Evolutionary conservation across 1,139 yeast genomes (phyloP).

Genomic region (Debaryomyces coudertii): DNA sequence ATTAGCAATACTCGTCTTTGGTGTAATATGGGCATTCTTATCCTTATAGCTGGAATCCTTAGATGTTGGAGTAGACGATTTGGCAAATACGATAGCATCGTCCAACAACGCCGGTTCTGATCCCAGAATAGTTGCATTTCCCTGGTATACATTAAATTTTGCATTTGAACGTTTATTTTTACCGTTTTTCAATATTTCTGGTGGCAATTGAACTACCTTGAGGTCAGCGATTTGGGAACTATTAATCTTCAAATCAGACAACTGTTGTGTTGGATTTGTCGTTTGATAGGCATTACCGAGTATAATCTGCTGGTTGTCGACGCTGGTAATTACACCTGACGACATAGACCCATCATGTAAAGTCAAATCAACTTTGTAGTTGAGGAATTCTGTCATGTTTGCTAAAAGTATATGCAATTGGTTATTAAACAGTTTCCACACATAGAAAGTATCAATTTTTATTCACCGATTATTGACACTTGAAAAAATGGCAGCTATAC

Average conservation of each 20-base stretch:
- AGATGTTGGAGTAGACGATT: constrained; percentile 16
- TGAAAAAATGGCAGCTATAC: neutral
- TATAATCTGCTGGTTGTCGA: constrained; percentile 42
- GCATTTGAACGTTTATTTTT: constrained; percentile 10
- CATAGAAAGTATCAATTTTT: neutral
- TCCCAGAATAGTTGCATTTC: constrained; percentile 4
- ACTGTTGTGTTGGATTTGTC: constrained; percentile 20
- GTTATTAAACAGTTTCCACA: neutral
- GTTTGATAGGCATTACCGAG: constrained; percentile 38
- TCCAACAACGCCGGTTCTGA: constrained; percentile 20
- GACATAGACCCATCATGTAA: constrained; percentile 50
- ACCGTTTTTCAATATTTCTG: constrained; percentile 27
- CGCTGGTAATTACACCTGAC: constrained; percentile 50
- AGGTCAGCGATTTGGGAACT: constrained; percentile 49
- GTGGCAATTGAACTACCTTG: constrained; percentile 53
- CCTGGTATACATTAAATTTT: constrained; percentile 8
- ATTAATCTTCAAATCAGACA: constrained; percentile 28
- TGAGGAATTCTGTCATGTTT: constrained; percentile 48
- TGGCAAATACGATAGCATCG: constrained; percentile 34
- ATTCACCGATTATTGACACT: neutral
- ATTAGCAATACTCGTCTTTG: constrained; percentile 6
- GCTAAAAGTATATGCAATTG: neutral
- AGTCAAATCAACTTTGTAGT: constrained; percentile 55
- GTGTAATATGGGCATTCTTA: constrained; percentile 1
- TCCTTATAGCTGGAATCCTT: constrained; percentile 11